These are phyloP conservation scores for Astrothelium subdiscretum DNA, from an alignment of 495 filamentous ascomycete genomes.

Conservation along the genomic window DNA sequence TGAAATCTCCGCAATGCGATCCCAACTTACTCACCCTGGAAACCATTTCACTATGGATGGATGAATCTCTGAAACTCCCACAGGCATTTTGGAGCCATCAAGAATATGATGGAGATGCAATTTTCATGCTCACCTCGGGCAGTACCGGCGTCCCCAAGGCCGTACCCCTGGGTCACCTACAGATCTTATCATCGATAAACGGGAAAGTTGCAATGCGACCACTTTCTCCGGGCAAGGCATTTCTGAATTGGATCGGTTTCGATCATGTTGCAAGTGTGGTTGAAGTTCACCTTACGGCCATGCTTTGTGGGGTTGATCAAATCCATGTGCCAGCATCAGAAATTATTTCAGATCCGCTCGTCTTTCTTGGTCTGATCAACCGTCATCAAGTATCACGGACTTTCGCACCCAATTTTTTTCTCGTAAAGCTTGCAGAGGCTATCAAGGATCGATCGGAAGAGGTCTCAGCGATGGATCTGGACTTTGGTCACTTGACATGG, in stretches of 20 bases:
- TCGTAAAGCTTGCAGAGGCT: conserved; percentile 20
- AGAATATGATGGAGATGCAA: conserved; percentile 16
- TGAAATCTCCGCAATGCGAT: not conserved
- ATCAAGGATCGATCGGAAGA: not conserved
- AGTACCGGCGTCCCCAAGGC: conserved; percentile 45
- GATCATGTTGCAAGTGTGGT: conserved; percentile 44
- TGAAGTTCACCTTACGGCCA: conserved; percentile 40
- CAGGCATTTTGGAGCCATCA: not conserved
- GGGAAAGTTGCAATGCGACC: conserved; percentile 28
- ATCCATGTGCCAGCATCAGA: conserved; percentile 35
- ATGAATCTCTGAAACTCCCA: not conserved
- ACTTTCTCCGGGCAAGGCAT: conserved; percentile 11
- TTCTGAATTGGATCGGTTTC: conserved; percentile 42
- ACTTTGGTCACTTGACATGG: not conserved
- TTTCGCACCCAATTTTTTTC: conserved; percentile 49
- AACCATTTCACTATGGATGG: not conserved
- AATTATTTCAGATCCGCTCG: conserved; percentile 31
- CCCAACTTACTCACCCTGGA: not conserved
- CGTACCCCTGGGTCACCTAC: conserved; percentile 33
- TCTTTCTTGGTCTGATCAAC: conserved; percentile 32
- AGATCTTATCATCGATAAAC: conserved; percentile 35
- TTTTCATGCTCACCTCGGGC: conserved; percentile 48
- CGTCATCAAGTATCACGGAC: conserved; percentile 33
- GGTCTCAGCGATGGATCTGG: not conserved
- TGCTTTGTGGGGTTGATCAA: conserved; percentile 32